Conservation (phyloP, 2,329 filamentous ascomycete genomes). For the Diplodia intermedia region DNA sequence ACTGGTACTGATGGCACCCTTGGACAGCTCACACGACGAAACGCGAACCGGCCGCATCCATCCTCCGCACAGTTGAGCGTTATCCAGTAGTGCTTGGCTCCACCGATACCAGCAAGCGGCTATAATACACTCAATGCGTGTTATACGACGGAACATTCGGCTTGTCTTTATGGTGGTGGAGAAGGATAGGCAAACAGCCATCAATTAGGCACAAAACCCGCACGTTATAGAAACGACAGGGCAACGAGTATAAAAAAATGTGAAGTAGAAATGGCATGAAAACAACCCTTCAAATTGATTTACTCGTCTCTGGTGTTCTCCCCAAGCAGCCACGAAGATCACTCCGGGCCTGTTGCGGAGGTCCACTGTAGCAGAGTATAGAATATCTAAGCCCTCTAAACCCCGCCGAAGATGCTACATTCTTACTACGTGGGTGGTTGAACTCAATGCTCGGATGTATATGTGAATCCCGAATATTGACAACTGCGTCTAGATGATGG, state of each 20-base stretch:
- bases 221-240: background rate
- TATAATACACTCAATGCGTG: background rate
- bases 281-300: too few relatives aligned
- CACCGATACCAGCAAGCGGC: background rate
- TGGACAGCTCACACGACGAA: background rate
- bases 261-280: background rate
- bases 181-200: background rate
- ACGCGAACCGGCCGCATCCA: background rate
- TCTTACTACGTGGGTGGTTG: too few relatives aligned
- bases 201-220: background rate
- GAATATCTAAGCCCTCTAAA: too few relatives aligned
- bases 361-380: too few relatives aligned
- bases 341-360: too few relatives aligned
- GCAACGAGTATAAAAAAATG: background rate
- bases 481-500: too few relatives aligned
- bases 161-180: background rate
- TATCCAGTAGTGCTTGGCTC: background rate
- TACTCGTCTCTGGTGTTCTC: too few relatives aligned
- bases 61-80: background rate
- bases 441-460: too few relatives aligned
- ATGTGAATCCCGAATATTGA: too few relatives aligned
- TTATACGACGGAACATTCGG: background rate
- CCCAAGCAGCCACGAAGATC: too few relatives aligned
- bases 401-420: too few relatives aligned
- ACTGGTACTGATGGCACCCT: background rate